Percentiles rank a stretch among this genome's conserved stretches.
phyloP scores from a whole-genome alignment of 768 basidiomycete genomes.

The Boletus insuetus region DNA sequence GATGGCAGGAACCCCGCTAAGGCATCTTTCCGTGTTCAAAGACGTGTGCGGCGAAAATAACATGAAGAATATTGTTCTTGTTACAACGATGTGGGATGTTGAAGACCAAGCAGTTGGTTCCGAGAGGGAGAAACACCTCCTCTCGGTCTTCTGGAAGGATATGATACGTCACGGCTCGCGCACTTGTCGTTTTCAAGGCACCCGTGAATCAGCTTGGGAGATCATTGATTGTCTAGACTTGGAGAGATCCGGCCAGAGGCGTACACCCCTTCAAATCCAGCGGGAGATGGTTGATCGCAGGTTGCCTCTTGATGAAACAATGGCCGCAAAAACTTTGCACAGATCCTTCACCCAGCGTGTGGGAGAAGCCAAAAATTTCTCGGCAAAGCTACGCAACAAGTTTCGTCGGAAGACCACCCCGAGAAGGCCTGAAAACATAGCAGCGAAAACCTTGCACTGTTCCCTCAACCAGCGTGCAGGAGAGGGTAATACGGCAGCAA shows the following conservation, averaged over 20 bases:
- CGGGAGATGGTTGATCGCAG: constrained; percentile 17
- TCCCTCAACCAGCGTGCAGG: no score
- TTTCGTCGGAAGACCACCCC: background rate
- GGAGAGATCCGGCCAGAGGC: background rate
- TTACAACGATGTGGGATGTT: constrained; percentile 14
- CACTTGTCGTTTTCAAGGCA: no score
- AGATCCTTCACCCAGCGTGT: background rate
- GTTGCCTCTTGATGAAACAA: constrained; percentile 8
- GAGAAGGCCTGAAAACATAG: no score
- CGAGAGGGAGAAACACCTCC: no score
- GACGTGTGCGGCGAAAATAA: constrained; percentile 8
- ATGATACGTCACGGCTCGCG: no score
- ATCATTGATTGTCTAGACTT: constrained; percentile 1
- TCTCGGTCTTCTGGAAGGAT: no score
- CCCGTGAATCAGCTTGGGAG: no score
- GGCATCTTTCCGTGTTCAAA: background rate
- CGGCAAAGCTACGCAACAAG: background rate
- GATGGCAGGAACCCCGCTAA: constrained; percentile 8
- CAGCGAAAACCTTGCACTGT: no score
- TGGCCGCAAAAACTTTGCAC: constrained; percentile 18
- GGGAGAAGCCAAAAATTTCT: constrained; percentile 7
- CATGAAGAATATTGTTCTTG: constrained; percentile 15
- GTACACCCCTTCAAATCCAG: constrained; percentile 15
- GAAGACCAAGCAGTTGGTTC: no score
- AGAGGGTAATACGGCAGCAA: no score